Conservation (phyloP, 2,329 filamentous ascomycete species). For the Neonectria coccinea region DNA sequence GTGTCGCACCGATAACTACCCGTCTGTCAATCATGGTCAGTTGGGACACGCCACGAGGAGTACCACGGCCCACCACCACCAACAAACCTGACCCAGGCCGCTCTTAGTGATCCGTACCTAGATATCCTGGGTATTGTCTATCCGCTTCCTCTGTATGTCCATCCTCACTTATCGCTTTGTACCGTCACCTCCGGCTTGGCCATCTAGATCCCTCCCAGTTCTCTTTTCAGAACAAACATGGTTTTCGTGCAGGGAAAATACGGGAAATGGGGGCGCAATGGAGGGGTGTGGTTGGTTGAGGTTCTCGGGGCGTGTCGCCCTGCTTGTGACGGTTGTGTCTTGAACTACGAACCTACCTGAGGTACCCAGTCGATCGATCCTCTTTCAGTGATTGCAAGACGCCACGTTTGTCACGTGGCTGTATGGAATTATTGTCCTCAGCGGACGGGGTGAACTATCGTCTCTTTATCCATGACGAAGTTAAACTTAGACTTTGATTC, state of each 20-base stretch:
- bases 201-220: conserved; percentile 25
- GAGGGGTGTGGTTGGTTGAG: conserved; percentile 6
- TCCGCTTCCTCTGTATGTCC: not conserved
- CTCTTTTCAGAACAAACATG: conserved; percentile 27
- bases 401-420: conserved; percentile 1
- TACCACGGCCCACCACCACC: conserved; percentile 19
- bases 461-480: not conserved
- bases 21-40: conserved; percentile 27
- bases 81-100: conserved; percentile 26
- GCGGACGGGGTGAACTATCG: not conserved
- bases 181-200: conserved; percentile 13
- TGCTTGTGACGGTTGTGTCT: conserved; percentile 43
- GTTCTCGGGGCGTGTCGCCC: conserved; percentile 33
- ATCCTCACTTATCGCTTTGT: not conserved
- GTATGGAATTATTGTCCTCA: not conserved
- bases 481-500: no score
- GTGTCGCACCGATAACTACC: conserved; percentile 25
- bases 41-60: conserved; percentile 25
- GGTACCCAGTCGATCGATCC: conserved; percentile 17
- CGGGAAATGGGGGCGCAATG: conserved; percentile 24
- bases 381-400: conserved; percentile 37
- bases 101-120: not conserved
- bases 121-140: not conserved
- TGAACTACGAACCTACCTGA: conserved; percentile 32
- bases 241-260: conserved; percentile 26